phyloP scores from a whole-genome alignment of 208 protist genomes.

The Angomonas ambiguus region DNA sequence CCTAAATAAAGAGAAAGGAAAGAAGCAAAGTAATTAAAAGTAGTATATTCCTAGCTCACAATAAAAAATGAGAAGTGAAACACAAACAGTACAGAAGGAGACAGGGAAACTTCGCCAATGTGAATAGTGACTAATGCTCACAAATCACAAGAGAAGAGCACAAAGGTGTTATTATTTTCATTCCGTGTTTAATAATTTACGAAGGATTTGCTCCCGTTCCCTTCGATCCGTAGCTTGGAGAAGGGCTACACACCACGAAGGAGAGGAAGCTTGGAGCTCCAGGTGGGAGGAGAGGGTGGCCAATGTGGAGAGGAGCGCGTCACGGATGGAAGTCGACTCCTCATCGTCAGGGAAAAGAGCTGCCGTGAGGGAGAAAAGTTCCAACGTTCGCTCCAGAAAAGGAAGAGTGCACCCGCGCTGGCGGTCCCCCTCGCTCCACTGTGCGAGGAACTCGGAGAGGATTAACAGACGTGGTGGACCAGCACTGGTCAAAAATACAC shows the following conservation, averaged over 20 bases:
- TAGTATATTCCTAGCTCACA: neutral
- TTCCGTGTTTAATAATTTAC: too few relatives aligned
- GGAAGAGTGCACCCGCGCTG: neutral
- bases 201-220: conserved; percentile 1
- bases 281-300: neutral
- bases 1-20: conserved; percentile 4
- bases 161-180: neutral
- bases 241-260: neutral
- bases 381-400: neutral
- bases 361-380: neutral
- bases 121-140: neutral
- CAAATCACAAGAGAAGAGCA: conserved; percentile 2
- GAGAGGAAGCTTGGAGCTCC: neutral
- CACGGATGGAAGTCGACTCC: neutral
- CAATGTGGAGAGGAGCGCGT: neutral
- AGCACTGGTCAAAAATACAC: neutral
- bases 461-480: neutral
- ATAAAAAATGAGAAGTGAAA: neutral
- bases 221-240: neutral
- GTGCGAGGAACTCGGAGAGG: neutral
- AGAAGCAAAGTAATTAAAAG: neutral
- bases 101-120: neutral
- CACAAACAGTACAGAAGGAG: neutral
- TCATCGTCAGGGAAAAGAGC: neutral
- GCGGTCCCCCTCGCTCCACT: neutral